Evolutionary conservation across 208 protist species (phyloP), one percentile per base, ranked within the genome.

Genomic region (Crithidia bombi): DNA sequence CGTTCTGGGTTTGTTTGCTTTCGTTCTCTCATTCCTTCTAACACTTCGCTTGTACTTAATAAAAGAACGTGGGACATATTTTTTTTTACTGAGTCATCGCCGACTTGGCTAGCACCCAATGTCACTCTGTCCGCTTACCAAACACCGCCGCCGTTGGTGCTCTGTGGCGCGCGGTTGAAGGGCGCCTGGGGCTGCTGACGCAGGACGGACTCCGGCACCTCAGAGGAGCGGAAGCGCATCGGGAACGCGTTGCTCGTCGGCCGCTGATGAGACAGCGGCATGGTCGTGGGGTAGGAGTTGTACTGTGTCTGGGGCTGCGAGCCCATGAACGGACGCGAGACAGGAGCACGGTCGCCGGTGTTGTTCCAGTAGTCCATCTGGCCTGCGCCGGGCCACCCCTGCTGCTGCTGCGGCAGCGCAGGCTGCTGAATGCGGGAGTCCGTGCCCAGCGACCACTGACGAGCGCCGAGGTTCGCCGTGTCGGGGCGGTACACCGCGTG

Each of bases 401-500:
- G 58, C 50, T 71, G 61, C 49, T 56, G 47, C 61, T 74, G 61
- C 47, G 71, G 66, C 54, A 52, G n/a, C n/a, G n/a, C 41, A 9
- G 57, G 55, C 49, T 75, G 62, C 56, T 77, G 65, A 11, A 78
- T 70, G 59, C 73, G 58, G 17, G 69, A 67, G 63, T 69, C 61
- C 23, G 43, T 77, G 47, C 57, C 64, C 21, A 78, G 57, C 2
- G 69, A 63, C 68, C 75, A 75, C 38, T 69, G 64, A 23, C 63
- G 63, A n/a, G 49, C 32, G 25, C 62, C 63, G 17, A 81, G 65
- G 65, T 81, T 81, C 11, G 79, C 58, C 19, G 75, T 55, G 54
- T 89, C 79, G 26, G 75, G 76, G 55, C 79, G 79, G 70, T 89
- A 89, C 49, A 85, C 69, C 32, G 75, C 59, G 32, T 86, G 79